phyloP scores from a whole-genome alignment of 441 rosid species.

The Pelargonium australe region DNA sequence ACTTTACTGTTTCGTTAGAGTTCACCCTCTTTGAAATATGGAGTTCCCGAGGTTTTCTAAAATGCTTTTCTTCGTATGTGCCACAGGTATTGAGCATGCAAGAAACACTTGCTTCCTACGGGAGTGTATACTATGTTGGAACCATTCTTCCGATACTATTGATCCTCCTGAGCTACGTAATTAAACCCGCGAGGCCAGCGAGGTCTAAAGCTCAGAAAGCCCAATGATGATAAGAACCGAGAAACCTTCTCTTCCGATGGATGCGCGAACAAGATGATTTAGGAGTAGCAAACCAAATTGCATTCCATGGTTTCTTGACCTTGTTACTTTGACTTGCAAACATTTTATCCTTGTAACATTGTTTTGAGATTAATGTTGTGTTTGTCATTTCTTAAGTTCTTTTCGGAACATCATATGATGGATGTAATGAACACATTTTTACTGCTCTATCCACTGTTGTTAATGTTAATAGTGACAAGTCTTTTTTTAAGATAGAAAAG shows the following conservation, averaged over 20 bases:
- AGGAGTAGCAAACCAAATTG: neutral
- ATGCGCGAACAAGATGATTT: neutral
- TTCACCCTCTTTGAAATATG: neutral
- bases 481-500: too few relatives aligned
- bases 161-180: slow-evolving; percentile 51
- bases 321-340: neutral
- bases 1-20: too few relatives aligned
- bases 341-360: neutral
- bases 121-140: slow-evolving; percentile 75
- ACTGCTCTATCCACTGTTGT: too few relatives aligned
- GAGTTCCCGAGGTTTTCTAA: neutral
- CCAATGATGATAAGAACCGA: slow-evolving; percentile 26
- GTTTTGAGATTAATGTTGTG: too few relatives aligned
- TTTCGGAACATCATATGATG: too few relatives aligned
- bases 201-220: slow-evolving; percentile 59
- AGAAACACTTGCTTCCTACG: slow-evolving; percentile 60
- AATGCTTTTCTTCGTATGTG: slow-evolving; percentile 11
- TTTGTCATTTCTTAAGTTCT: too few relatives aligned
- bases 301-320: slow-evolving; percentile 1
- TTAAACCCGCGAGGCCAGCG: slow-evolving; percentile 58
- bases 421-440: too few relatives aligned
- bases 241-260: slow-evolving; percentile 11
- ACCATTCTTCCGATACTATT: slow-evolving; percentile 54
- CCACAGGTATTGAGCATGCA: slow-evolving; percentile 69
- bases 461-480: too few relatives aligned